phyloP scores from a whole-genome alignment of 257 asterid species.

The Leonotis leonurus region DNA sequence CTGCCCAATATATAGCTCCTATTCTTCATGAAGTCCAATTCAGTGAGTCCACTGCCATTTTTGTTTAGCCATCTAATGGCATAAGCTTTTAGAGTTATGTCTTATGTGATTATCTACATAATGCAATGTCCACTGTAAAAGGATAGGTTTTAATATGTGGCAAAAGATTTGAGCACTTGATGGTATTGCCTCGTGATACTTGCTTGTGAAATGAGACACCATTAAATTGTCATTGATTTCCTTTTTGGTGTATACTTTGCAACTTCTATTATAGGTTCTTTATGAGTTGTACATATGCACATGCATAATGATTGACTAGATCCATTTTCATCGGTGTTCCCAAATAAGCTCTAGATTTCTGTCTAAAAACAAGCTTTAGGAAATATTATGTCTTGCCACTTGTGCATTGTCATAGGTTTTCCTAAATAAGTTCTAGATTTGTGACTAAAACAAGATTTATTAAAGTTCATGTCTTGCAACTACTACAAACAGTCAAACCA shows the following conservation, averaged over 20 bases:
- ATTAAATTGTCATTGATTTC: neutral
- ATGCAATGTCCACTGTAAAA: slow-evolving; percentile 16
- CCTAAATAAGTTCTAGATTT: slow-evolving; percentile 13
- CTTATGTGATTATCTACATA: neutral
- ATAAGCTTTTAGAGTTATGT: no score
- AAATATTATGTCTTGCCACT: no score
- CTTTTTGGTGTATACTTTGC: slow-evolving; percentile 1
- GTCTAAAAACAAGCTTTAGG: neutral
- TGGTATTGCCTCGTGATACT: slow-evolving; percentile 9
- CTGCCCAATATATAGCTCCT: slow-evolving; percentile 46
- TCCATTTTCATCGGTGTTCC: neutral
- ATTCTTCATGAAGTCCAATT: slow-evolving; percentile 77
- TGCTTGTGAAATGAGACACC: slow-evolving; percentile 11
- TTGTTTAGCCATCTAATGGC: slow-evolving; percentile 1
- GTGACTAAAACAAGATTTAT: neutral
- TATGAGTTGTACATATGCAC: neutral
- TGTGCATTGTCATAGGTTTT: neutral
- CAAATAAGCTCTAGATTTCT: no score
- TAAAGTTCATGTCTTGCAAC: neutral
- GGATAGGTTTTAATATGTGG: neutral
- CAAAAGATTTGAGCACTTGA: no score
- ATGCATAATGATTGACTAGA: neutral
- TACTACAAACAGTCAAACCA: neutral
- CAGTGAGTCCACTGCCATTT: slow-evolving; percentile 42
- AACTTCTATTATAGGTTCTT: slow-evolving; percentile 5